These are phyloP conservation scores for Fusarium irregulare DNA, from an alignment of 2,329 filamentous ascomycete genomes.

Conservation along the genomic window DNA sequence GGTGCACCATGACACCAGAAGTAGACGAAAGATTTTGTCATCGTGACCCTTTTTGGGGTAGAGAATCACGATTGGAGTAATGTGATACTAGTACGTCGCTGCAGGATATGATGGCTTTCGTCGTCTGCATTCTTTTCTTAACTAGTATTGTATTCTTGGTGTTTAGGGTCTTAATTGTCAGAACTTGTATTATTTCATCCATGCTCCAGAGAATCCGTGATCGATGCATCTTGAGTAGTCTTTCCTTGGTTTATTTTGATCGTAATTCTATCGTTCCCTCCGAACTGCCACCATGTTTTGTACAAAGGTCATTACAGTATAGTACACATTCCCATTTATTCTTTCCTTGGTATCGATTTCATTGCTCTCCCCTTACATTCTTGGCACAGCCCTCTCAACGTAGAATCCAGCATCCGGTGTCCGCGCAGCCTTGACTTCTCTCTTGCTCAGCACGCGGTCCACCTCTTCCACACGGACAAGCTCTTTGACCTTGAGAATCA, in stretches of 20 bases:
- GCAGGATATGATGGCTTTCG: slow-evolving; percentile 37
- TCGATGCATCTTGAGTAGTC: not conserved
- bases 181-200: not conserved
- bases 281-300: slow-evolving; percentile 31
- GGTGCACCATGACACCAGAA: not conserved
- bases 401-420: slow-evolving; percentile 85
- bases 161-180: slow-evolving; percentile 4
- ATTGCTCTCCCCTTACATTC: slow-evolving; percentile 23
- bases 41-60: slow-evolving; percentile 11
- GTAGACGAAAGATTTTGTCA: not conserved
- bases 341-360: not conserved
- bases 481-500: slow-evolving; percentile 95
- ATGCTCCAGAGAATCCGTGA: not conserved
- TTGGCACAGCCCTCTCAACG: slow-evolving; percentile 68
- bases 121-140: slow-evolving; percentile 24
- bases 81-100: slow-evolving; percentile 13
- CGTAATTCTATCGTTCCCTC: slow-evolving; percentile 11
- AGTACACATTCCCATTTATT: slow-evolving; percentile 40
- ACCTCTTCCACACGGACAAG: slow-evolving; percentile 86
- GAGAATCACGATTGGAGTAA: slow-evolving; percentile 16
- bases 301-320: slow-evolving; percentile 49
- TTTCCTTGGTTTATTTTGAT: slow-evolving; percentile 17
- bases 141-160: slow-evolving; percentile 12
- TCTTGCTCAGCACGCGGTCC: slow-evolving; percentile 69
- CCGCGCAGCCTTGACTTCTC: slow-evolving; percentile 76